phyloP scores from a whole-genome alignment of 495 filamentous ascomycete genomes.

The Wilcoxina mikolae region DNA sequence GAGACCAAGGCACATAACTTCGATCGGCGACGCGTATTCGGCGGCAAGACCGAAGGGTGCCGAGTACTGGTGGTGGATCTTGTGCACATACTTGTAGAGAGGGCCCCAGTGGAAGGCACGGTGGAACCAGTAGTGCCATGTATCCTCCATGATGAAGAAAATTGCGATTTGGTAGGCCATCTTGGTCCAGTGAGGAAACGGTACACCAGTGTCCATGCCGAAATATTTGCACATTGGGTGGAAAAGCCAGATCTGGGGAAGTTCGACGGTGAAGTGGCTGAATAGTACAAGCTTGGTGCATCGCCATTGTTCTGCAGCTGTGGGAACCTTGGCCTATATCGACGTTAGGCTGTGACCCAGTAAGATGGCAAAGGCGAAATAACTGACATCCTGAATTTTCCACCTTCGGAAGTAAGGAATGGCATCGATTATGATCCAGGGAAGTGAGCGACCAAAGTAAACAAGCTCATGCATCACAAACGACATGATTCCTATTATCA shows the following conservation, averaged over 20 bases:
- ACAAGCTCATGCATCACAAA: constrained; percentile 88
- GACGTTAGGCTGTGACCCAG: background rate
- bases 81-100: constrained; percentile 89
- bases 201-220: constrained; percentile 74
- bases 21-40: constrained; percentile 95
- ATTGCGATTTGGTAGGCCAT: constrained; percentile 86
- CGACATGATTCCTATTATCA: constrained; percentile 57
- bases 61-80: constrained; percentile 97
- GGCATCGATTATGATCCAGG: constrained; percentile 84
- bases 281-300: constrained; percentile 85
- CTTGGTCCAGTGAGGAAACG: constrained; percentile 68
- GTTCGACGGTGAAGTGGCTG: constrained; percentile 88
- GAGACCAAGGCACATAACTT: constrained; percentile 93
- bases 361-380: background rate
- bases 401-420: constrained; percentile 78
- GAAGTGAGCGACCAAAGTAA: constrained; percentile 84
- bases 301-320: constrained; percentile 77
- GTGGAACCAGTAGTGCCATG: constrained; percentile 98
- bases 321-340: constrained; percentile 70
- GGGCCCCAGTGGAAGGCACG: constrained; percentile 89
- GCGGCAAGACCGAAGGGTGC: constrained; percentile 93
- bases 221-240: constrained; percentile 93
- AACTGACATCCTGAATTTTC: constrained; percentile 77
- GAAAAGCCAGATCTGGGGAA: constrained; percentile 98
- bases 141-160: constrained; percentile 91